Percentiles rank a stretch among this genome's conserved stretches.
These are phyloP conservation scores for Tetradesmus obliquus DNA, from an alignment of 139 green algal species.

Conservation along the genomic window DNA sequence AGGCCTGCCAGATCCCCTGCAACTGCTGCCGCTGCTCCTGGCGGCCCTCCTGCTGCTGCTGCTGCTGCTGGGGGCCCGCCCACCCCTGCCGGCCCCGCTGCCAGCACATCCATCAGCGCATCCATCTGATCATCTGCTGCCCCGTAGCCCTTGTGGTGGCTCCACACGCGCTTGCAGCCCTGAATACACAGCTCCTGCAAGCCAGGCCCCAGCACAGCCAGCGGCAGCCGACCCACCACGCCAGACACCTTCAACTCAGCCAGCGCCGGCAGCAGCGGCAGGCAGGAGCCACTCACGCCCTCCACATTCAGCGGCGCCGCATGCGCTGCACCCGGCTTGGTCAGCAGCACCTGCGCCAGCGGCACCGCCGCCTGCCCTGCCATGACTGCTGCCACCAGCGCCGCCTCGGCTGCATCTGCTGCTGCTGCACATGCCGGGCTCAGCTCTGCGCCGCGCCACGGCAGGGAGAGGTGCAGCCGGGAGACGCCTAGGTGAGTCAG, in stretches of 20 bases:
- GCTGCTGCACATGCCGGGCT: not conserved
- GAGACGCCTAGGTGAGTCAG: not conserved
- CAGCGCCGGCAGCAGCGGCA: slow-evolving; percentile 9
- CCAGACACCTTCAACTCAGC: not conserved
- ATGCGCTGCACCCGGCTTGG: not conserved
- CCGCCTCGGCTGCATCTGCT: slow-evolving; percentile 22
- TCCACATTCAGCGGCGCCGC: slow-evolving; percentile 4
- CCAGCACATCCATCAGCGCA: slow-evolving; percentile 10
- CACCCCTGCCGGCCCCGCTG: not conserved
- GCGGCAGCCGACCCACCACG: not conserved
- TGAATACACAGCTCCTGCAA: not conserved
- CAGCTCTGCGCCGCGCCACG: slow-evolving; percentile 14
- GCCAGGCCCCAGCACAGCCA: not conserved
- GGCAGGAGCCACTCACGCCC: not conserved
- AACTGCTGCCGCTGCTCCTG: not conserved
- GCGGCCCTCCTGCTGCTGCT: not conserved
- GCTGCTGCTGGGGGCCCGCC: not conserved
- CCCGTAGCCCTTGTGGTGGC: not conserved
- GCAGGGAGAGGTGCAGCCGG: not conserved
- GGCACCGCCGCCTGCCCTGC: not conserved
- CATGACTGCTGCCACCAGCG: not conserved
- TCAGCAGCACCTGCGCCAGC: not conserved
- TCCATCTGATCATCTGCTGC: slow-evolving; percentile 26
- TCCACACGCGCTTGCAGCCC: slow-evolving; percentile 15
- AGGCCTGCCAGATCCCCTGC: not conserved